phyloP scores from a whole-genome alignment of 225 moss, liverwort and hornwort species.

The Polytrichum formosum region DNA sequence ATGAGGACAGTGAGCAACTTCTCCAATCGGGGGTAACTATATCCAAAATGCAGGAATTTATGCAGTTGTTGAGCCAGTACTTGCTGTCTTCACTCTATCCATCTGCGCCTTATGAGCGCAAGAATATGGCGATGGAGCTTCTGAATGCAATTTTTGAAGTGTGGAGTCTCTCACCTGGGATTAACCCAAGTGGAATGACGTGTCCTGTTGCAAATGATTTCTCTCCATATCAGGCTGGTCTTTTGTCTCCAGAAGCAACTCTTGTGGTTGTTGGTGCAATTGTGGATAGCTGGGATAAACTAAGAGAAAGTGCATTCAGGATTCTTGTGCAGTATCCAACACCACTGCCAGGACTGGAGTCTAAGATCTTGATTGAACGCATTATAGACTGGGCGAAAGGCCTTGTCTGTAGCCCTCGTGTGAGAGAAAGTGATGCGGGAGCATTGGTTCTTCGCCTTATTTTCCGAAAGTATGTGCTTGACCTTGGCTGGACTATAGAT shows the following conservation, averaged over 20 bases:
- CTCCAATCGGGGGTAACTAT: conserved; percentile 49
- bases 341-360: conserved; percentile 85
- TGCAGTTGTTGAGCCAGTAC: conserved; percentile 92
- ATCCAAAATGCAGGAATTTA: conserved; percentile 74
- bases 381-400: conserved; percentile 86
- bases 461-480: conserved; percentile 93
- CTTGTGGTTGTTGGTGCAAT: conserved; percentile 91
- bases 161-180: conserved; percentile 68
- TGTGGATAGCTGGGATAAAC: conserved; percentile 99
- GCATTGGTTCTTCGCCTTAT: conserved; percentile 85
- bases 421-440: conserved; percentile 96
- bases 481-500: conserved; percentile 84
- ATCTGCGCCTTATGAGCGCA: conserved; percentile 94
- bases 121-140: conserved; percentile 95
- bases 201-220: conserved; percentile 40
- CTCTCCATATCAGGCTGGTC: conserved; percentile 70
- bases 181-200: conserved; percentile 23
- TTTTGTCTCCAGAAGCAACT: conserved; percentile 84
- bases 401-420: conserved; percentile 89
- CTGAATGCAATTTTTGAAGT: conserved; percentile 81
- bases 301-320: conserved; percentile 83
- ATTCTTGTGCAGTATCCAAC: conserved; percentile 87
- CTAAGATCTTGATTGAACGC: conserved; percentile 53
- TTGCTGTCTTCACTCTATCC: conserved; percentile 87
- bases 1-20: conserved; percentile 22